A percentile compares a stretch with the other conserved stretches of the same genome.
Evolutionary conservation across 2,329 filamentous ascomycete genomes (phyloP).

Genomic region (Aspergillus proliferans): DNA sequence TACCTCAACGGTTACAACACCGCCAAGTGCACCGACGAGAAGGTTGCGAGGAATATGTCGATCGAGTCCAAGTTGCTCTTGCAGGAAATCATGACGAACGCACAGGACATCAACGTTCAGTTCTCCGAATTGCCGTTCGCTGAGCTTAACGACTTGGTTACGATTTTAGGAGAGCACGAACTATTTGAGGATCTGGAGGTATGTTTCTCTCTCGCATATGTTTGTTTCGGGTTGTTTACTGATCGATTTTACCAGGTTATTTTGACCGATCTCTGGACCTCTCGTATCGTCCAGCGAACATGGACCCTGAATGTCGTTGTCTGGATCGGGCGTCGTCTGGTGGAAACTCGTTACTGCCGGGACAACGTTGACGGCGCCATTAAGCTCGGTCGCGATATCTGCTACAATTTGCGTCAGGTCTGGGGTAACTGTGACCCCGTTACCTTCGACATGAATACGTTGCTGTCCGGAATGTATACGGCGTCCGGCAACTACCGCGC

Average conservation of each 20-base stretch:
- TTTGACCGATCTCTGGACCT: conserved; percentile 43
- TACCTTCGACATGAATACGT: conserved; percentile 45
- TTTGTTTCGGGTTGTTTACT: neutral
- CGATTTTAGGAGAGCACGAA: conserved; percentile 31
- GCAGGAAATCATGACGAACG: conserved; percentile 26
- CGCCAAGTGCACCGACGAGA: conserved; percentile 22
- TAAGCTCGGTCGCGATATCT: conserved; percentile 48
- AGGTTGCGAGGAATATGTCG: conserved; percentile 24
- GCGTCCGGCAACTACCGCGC: conserved; percentile 26
- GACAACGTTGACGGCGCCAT: conserved; percentile 40
- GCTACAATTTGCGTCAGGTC: conserved; percentile 51
- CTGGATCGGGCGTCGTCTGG: conserved; percentile 48
- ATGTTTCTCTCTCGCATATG: neutral
- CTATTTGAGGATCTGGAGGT: conserved; percentile 34
- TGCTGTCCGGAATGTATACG: conserved; percentile 48
- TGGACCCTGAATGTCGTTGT: conserved; percentile 45
- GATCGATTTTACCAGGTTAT: conserved; percentile 18
- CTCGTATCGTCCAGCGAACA: conserved; percentile 39
- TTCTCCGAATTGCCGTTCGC: conserved; percentile 30
- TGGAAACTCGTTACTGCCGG: conserved; percentile 48
- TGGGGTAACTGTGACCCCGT: conserved; percentile 44
- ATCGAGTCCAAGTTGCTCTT: conserved; percentile 29
- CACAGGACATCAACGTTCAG: conserved; percentile 24
- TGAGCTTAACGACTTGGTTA: conserved; percentile 33
- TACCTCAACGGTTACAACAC: conserved; percentile 30